Evolutionary conservation across 23 red algal species (phyloP).

Genomic region (Gracilaria vermiculophylla): DNA sequence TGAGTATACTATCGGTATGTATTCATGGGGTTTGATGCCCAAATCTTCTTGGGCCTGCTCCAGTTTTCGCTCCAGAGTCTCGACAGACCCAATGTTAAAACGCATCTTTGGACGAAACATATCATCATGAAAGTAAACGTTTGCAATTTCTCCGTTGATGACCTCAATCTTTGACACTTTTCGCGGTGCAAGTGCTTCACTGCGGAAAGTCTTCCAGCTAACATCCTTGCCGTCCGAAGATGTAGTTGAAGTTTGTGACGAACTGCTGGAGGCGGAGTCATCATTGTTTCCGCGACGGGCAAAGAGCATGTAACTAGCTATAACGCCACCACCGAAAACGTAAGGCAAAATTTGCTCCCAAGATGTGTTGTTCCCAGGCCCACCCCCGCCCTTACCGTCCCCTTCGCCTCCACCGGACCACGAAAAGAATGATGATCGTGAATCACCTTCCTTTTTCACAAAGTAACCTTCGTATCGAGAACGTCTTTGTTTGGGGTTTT

Average conservation of each 20-base stretch:
- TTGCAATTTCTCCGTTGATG: conserved; percentile 84
- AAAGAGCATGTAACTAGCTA: conserved; percentile 57
- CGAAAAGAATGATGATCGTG: neutral
- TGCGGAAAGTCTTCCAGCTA: conserved; percentile 68
- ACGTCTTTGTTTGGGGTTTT: conserved; percentile 11
- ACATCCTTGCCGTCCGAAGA: conserved; percentile 54
- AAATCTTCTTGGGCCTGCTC: conserved; percentile 85
- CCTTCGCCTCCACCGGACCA: conserved; percentile 35
- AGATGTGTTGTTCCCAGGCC: conserved; percentile 5
- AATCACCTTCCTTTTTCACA: conserved; percentile 28
- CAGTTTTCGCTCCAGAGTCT: conserved; percentile 86
- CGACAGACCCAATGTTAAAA: conserved; percentile 83
- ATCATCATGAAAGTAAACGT: conserved; percentile 80
- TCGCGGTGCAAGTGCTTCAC: conserved; percentile 68
- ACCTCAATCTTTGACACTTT: conserved; percentile 86
- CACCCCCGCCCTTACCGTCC: neutral
- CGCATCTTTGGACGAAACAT: conserved; percentile 69
- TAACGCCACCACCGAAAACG: conserved; percentile 62
- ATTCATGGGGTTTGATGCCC: conserved; percentile 80
- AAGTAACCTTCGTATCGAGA: conserved; percentile 69
- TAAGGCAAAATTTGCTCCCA: conserved; percentile 61
- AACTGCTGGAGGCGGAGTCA: neutral
- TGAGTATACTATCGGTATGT: conserved; percentile 86
- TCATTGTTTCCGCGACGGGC: conserved; percentile 47
- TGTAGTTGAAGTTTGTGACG: neutral